Percentiles rank a stretch among this genome's conserved stretches.
These are phyloP conservation scores for Fusarium palustre DNA, from an alignment of 2,329 filamentous ascomycete genomes.

Conservation along the genomic window DNA sequence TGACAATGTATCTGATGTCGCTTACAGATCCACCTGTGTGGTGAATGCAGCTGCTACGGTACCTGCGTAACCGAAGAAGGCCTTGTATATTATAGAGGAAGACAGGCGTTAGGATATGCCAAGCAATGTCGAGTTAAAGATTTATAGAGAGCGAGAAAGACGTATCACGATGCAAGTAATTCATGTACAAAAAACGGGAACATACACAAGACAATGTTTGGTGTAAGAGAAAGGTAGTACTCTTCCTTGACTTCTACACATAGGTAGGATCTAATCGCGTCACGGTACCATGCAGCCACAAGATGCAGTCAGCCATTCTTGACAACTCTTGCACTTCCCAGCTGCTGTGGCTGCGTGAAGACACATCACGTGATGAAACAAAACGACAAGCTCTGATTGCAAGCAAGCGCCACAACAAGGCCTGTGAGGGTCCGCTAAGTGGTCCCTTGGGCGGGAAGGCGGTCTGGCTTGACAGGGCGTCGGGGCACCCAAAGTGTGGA, in stretches of 20 bases:
- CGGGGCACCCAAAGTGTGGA: constrained; percentile 30
- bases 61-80: constrained; percentile 16
- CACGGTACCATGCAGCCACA: constrained; percentile 36
- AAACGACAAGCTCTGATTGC: constrained; percentile 31
- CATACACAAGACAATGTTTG: constrained; percentile 15
- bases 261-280: constrained; percentile 16
- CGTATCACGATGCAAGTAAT: not conserved
- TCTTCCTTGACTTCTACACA: constrained; percentile 34
- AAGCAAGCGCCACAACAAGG: constrained; percentile 33
- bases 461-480: constrained; percentile 45
- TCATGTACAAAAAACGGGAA: constrained; percentile 6
- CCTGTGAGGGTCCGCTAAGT: constrained; percentile 34
- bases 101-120: not conserved
- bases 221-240: constrained; percentile 23
- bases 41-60: constrained; percentile 13
- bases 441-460: constrained; percentile 43
- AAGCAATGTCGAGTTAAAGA: not conserved
- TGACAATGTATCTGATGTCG: constrained; percentile 21
- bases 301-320: constrained; percentile 15
- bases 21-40: constrained; percentile 37
- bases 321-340: constrained; percentile 10
- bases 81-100: constrained; percentile 23
- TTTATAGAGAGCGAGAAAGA: not conserved
- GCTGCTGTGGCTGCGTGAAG: constrained; percentile 6
- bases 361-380: constrained; percentile 33